Conservation (phyloP, 257 asterid species). For the Solanum raphanifolium region DNA sequence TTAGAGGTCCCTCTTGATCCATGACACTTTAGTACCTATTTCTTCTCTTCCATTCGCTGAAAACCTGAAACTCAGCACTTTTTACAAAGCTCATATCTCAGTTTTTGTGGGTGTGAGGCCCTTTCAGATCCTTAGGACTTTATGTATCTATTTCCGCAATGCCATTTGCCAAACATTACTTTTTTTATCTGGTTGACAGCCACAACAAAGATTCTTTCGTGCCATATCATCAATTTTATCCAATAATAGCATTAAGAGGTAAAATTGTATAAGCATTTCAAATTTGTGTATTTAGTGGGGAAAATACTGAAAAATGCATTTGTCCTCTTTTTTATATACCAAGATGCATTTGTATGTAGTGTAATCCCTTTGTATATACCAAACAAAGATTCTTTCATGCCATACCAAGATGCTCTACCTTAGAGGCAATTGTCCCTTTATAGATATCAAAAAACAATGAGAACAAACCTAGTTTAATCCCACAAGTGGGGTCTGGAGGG, state of each 20-base stretch:
- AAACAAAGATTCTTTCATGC: background rate
- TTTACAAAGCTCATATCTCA: background rate
- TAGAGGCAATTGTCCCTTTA: background rate
- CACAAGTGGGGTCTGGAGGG: background rate
- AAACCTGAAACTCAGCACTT: background rate
- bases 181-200: background rate
- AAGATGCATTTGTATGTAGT: background rate
- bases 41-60: conserved; percentile 6
- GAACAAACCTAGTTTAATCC: background rate
- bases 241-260: background rate
- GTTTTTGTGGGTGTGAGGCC: background rate
- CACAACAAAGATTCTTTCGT: background rate
- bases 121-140: background rate
- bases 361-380: background rate
- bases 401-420: background rate
- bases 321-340: background rate
- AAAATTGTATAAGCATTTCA: background rate
- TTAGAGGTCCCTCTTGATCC: conserved; percentile 2
- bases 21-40: background rate
- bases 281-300: background rate
- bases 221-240: background rate
- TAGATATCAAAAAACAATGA: background rate
- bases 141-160: background rate
- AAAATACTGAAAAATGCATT: background rate
- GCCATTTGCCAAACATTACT: background rate